Conservation (phyloP, 2,329 filamentous ascomycete genomes). For the Colletotrichum aenigma region DNA sequence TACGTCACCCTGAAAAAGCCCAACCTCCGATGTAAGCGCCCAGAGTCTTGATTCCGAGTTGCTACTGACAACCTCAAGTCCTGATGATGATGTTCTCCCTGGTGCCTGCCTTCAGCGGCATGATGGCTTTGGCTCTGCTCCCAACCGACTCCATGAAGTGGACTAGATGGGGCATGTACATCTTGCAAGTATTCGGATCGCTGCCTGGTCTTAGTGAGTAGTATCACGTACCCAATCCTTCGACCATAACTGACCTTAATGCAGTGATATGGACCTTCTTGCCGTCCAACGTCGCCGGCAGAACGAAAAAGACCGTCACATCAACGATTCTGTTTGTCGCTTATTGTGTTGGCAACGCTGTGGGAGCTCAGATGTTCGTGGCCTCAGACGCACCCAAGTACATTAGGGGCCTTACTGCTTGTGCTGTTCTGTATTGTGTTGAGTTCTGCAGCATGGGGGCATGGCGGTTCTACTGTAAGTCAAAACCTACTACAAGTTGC, state of each 20-base stretch:
- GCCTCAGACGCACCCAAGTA: conserved; percentile 22
- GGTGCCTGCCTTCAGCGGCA: conserved; percentile 31
- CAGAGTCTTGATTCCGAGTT: accelerated
- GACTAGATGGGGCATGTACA: conserved; percentile 35
- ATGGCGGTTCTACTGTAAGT: conserved; percentile 31
- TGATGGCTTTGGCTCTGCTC: conserved; percentile 33
- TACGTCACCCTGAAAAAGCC: conserved; percentile 28
- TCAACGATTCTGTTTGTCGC: conserved; percentile 26
- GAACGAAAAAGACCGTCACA: conserved; percentile 35
- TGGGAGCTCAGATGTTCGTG: conserved; percentile 22
- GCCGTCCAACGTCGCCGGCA: conserved; percentile 41
- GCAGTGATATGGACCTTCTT: conserved; percentile 35
- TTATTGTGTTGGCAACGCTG: conserved; percentile 26
- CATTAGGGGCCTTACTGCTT: conserved; percentile 23
- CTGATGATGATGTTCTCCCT: conserved; percentile 32
- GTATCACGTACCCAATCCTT: too few relatives aligned
- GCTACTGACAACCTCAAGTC: not conserved
- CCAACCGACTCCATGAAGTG: conserved; percentile 29
- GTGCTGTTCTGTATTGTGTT: conserved; percentile 27
- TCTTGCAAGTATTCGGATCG: conserved; percentile 29
- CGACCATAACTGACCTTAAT: too few relatives aligned
- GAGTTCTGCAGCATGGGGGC: conserved; percentile 27
- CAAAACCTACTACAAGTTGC: not conserved
- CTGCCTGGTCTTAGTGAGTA: conserved; percentile 28
- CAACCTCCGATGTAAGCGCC: conserved; percentile 29